Evolutionary conservation across 202 grass and related monocot genomes (phyloP).

Genomic region (Sporobolus alterniflorus): DNA sequence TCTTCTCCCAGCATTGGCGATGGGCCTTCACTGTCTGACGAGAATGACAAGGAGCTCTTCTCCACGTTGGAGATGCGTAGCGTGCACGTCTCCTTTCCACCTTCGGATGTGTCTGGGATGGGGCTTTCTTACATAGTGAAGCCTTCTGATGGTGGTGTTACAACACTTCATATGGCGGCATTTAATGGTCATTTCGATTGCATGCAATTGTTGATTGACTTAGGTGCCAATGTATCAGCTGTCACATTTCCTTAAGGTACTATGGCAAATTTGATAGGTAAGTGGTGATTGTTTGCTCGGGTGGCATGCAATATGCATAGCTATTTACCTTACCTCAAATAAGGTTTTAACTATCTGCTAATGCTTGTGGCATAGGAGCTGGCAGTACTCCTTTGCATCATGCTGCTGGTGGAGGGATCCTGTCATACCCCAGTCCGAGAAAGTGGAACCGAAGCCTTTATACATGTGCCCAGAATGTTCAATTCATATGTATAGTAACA

Average conservation of each 20-base stretch:
- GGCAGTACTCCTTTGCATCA: constrained; percentile 94
- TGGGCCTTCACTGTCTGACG: no score
- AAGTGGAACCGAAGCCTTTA: no score
- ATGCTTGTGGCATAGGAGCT: constrained; percentile 64
- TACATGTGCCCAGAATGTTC: no score
- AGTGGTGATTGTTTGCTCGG: constrained; percentile 38
- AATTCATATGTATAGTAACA: no score
- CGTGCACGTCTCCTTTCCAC: no score
- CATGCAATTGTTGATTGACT: constrained; percentile 90
- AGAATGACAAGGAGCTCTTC: no score
- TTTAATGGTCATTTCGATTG: constrained; percentile 84
- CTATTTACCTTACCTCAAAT: constrained; percentile 13
- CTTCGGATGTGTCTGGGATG: no score
- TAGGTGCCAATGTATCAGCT: constrained; percentile 76
- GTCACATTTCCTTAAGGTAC: constrained; percentile 89
- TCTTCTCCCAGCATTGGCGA: constrained; percentile 54
- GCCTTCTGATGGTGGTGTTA: constrained; percentile 86
- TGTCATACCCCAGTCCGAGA: no score
- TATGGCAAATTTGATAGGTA: constrained; percentile 79
- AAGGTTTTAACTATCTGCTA: no score
- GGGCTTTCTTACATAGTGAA: no score
- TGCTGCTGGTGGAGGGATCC: constrained; percentile 80
- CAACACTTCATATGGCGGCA: constrained; percentile 87
- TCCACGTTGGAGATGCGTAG: no score
- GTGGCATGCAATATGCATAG: constrained; percentile 16